phyloP scores from a whole-genome alignment of 2,329 filamentous ascomycete species.

The Alternaria sp. region DNA sequence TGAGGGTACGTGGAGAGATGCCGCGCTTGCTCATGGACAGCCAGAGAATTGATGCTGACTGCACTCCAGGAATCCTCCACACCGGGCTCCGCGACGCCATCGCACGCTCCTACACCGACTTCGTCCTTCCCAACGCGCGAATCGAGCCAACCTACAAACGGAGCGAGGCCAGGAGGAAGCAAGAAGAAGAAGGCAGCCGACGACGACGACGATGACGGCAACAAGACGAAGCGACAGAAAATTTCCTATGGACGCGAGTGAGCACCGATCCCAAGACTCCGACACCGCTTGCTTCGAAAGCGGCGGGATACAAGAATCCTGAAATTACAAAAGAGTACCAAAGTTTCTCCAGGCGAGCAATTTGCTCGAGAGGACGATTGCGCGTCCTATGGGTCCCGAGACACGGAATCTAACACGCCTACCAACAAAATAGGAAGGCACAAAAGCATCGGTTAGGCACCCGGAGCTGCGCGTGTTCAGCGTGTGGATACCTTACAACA shows the following conservation, averaged over 20 bases:
- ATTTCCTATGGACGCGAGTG: constrained; percentile 58
- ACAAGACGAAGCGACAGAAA: constrained; percentile 57
- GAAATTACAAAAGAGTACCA: constrained; percentile 7
- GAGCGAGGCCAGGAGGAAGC: constrained; percentile 46
- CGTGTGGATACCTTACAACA: constrained; percentile 6
- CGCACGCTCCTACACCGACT: constrained; percentile 56
- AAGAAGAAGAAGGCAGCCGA: constrained; percentile 55
- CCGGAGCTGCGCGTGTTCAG: constrained; percentile 7
- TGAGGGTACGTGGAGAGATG: constrained; percentile 37
- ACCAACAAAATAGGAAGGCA: constrained; percentile 29
- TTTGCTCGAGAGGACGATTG: constrained; percentile 19
- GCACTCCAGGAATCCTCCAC: constrained; percentile 47
- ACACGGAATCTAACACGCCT: constrained; percentile 16
- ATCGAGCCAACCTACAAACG: constrained; percentile 52
- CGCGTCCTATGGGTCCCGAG: constrained; percentile 34
- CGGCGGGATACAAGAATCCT: constrained; percentile 1
- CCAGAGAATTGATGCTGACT: constrained; percentile 16
- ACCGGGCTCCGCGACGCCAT: constrained; percentile 48
- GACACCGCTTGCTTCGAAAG: background rate
- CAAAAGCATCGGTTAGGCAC: constrained; percentile 6
- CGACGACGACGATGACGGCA: constrained; percentile 56
- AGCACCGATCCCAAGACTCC: constrained; percentile 13
- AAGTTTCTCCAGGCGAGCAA: constrained; percentile 8
- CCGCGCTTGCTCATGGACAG: background rate
- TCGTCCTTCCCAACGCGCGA: constrained; percentile 56